These are phyloP conservation scores for Exserohilum turcica DNA, from an alignment of 2,329 filamentous ascomycete species.

Conservation along the genomic window DNA sequence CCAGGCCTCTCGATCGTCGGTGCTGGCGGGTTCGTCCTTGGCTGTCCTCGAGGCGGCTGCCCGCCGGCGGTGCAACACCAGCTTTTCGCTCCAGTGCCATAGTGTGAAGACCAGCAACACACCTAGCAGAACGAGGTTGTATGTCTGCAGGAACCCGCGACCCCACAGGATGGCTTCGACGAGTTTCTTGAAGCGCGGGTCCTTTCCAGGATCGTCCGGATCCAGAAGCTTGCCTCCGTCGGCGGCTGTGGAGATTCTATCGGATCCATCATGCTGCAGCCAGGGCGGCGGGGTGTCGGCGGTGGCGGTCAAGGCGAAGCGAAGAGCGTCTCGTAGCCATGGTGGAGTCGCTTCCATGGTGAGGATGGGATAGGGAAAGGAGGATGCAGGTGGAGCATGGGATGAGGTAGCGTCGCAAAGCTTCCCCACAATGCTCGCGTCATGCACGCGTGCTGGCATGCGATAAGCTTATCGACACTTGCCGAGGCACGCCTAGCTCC, in stretches of 20 bases:
- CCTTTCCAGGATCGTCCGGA: conserved; percentile 42
- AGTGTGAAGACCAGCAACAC: conserved; percentile 46
- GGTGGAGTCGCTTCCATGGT: conserved; percentile 14
- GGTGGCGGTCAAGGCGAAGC: conserved; percentile 32
- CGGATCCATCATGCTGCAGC: conserved; percentile 6
- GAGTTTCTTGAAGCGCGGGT: conserved; percentile 44
- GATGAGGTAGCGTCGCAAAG: conserved; percentile 4
- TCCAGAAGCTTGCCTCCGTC: conserved; percentile 23
- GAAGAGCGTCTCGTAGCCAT: conserved; percentile 32
- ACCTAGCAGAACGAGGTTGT: conserved; percentile 48
- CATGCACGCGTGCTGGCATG: conserved; percentile 16
- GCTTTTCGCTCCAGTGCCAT: conserved; percentile 46
- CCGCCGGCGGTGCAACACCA: conserved; percentile 21
- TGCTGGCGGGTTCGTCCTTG: not conserved
- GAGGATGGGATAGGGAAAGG: conserved; percentile 2
- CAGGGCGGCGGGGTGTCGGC: conserved; percentile 28
- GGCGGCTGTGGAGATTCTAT: conserved; percentile 4
- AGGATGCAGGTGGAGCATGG: conserved; percentile 7
- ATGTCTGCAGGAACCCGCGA: conserved; percentile 46
- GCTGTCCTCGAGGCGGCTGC: not conserved
- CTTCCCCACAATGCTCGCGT: conserved; percentile 16
- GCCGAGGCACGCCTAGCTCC: conserved; percentile 16
- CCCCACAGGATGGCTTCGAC: conserved; percentile 49
- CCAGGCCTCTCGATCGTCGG: conserved; percentile 29
- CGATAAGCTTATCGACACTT: conserved; percentile 17